phyloP scores from a whole-genome alignment of 2,329 filamentous ascomycete species.

The Pestalotiopsis sp. region DNA sequence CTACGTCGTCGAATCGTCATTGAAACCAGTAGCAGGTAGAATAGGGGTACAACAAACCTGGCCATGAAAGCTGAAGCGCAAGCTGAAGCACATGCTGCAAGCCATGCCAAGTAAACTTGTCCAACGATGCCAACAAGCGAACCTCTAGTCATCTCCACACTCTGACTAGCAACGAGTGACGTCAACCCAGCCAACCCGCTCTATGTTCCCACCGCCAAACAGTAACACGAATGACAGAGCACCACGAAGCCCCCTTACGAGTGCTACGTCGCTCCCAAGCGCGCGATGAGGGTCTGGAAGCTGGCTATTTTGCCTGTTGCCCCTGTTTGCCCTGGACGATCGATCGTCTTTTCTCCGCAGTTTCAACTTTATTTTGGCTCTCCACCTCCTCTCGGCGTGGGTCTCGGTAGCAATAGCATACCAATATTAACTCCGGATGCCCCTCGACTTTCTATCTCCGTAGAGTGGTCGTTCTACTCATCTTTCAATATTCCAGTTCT shows the following conservation, averaged over 20 bases:
- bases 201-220: not conserved
- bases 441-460: not conserved
- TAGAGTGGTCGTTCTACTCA: not conserved
- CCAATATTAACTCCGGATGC: not conserved
- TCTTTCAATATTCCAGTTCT: not conserved
- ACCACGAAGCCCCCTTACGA: not conserved
- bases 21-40: not conserved
- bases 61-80: not conserved
- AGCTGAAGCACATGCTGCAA: conserved; percentile 1
- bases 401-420: not conserved
- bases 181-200: conserved; percentile 9
- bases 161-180: conserved; percentile 13
- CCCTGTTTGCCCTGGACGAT: conserved; percentile 2
- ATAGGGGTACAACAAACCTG: not conserved
- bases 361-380: not conserved
- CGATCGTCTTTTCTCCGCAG: not conserved
- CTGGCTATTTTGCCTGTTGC: not conserved
- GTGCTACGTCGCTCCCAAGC: not conserved
- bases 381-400: not conserved
- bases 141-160: conserved; percentile 10
- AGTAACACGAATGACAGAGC: conserved; percentile 11
- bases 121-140: not conserved
- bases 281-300: not conserved
- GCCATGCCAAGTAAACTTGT: conserved; percentile 12
- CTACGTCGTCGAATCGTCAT: not conserved